Evolutionary conservation across 2,329 filamentous ascomycete species (phyloP).

Genomic region (Diaporthe caulivora): DNA sequence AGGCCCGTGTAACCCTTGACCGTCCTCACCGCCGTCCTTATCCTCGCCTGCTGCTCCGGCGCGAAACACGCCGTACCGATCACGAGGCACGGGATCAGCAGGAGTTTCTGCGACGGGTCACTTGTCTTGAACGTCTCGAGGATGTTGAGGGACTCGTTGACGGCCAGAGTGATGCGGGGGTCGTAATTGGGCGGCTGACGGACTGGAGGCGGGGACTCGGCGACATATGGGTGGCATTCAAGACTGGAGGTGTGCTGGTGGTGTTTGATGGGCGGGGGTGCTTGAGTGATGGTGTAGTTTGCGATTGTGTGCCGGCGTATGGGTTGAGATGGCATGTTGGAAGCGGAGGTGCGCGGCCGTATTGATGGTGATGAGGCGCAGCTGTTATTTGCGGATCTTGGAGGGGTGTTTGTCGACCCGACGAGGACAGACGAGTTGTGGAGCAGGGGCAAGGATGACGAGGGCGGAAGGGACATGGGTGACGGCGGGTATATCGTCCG

Average conservation of each 20-base stretch:
- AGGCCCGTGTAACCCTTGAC: conserved; percentile 72
- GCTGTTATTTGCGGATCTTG: conserved; percentile 48
- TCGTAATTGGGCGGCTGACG: conserved; percentile 64
- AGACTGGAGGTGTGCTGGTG: conserved; percentile 40
- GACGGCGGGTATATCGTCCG: conserved; percentile 70
- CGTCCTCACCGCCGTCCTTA: conserved; percentile 62
- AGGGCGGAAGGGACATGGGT: conserved; percentile 39
- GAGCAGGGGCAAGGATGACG: conserved; percentile 39
- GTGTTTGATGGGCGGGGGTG: conserved; percentile 38
- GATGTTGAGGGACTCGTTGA: conserved; percentile 68
- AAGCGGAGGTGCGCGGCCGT: conserved; percentile 40
- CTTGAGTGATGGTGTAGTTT: conserved; percentile 42
- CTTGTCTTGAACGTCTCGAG: conserved; percentile 67
- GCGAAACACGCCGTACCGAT: conserved; percentile 72
- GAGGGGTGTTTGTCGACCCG: conserved; percentile 45
- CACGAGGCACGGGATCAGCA: conserved; percentile 71
- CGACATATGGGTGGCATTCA: conserved; percentile 40
- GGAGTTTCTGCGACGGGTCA: conserved; percentile 70
- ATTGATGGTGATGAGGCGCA: conserved; percentile 51
- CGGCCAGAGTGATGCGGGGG: conserved; percentile 63
- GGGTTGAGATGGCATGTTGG: conserved; percentile 35
- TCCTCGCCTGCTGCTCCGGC: conserved; percentile 62
- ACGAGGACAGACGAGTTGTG: conserved; percentile 40
- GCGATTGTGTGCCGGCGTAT: conserved; percentile 44
- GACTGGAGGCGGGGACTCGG: conserved; percentile 60